These are phyloP conservation scores for Dillenia suffruticosa DNA, from an alignment of 164 flowering plant species.

Conservation along the genomic window DNA sequence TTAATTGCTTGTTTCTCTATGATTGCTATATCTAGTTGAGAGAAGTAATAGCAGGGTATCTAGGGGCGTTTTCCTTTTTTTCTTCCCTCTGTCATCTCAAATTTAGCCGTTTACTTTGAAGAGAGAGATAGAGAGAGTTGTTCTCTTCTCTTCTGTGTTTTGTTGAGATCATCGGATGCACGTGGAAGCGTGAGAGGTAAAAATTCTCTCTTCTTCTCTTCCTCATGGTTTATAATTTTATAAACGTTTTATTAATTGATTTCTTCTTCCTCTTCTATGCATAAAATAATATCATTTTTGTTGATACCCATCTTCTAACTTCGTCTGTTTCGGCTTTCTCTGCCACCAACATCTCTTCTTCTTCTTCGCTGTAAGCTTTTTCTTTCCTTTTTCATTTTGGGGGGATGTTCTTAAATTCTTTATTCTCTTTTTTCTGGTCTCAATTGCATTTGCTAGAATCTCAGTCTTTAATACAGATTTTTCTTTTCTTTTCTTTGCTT, in stretches of 20 bases:
- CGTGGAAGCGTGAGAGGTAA: conserved; percentile 49
- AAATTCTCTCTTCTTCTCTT: conserved; percentile 23
- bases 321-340: conserved; percentile 24
- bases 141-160: conserved; percentile 17
- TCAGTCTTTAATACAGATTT: conserved; percentile 4
- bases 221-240: conserved; percentile 15
- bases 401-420: not conserved
- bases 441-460: conserved; percentile 1
- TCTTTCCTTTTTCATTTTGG: not conserved
- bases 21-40: not conserved
- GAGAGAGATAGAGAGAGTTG: conserved; percentile 20
- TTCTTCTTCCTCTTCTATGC: not conserved
- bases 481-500: not conserved
- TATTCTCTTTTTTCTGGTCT: not conserved
- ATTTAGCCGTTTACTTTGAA: conserved; percentile 15
- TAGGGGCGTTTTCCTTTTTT: not conserved
- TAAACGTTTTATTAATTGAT: conserved; percentile 1
- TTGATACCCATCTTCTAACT: conserved; percentile 31
- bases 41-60: not conserved
- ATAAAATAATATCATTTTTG: conserved; percentile 6
- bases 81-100: not conserved
- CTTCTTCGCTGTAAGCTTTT: conserved; percentile 13
- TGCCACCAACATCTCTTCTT: conserved; percentile 12
- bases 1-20: conserved; percentile 3
- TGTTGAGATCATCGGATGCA: conserved; percentile 56